Base-by-base conservation (phyloP, 768 basidiomycete genomes). In the Neoboletus magnificus region DNA sequence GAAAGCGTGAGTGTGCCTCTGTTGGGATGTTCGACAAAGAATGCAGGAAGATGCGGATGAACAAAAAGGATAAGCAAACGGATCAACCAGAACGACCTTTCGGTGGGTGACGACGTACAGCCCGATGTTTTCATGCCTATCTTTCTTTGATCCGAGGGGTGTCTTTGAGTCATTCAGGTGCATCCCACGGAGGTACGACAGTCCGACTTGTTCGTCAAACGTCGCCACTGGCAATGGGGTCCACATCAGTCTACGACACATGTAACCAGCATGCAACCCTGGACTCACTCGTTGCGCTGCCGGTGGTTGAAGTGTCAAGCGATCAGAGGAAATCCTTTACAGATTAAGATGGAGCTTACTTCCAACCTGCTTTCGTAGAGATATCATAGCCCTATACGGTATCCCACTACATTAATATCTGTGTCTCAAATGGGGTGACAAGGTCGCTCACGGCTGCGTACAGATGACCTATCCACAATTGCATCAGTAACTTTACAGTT, bases 101-200 rank as follows among this genome's bases (percentile, higher is more conserved):
- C n/a, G 36, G 15, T 7, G 18, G 51, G 36, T 1, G 33, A 45
- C 39, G 6, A 78, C 87, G 58, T 64, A 90, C 87, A 89, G 67
- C 22, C 93, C 93, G 36, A 94, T 85, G 58, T 91, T 93, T 68
- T 92, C 85, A 61, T 94, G 93, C 37, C 89, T 73, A 62, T 94
- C 93, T 60, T 82, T 85, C 61, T 80, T 85, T 13, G 86, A 85
- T 4, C 76, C 80, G 13, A 82, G 75, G 1, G 73, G 75, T 10
- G 79, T 80, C 67, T 91, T 90, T 13, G 88, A 89, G 66, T 93
- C 92, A 65, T 95, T 95, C 43, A 93, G 66, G 63, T 95, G 93
- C 81, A 93, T 87, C 1, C 86, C 92, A 4, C 83, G 79, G 16
- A 94, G 82, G 65, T 91, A 93, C 13, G 76, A 66, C 25, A 90